These are phyloP conservation scores for Polytolypa hystricis DNA, from an alignment of 2,329 filamentous ascomycete species.

Conservation along the genomic window DNA sequence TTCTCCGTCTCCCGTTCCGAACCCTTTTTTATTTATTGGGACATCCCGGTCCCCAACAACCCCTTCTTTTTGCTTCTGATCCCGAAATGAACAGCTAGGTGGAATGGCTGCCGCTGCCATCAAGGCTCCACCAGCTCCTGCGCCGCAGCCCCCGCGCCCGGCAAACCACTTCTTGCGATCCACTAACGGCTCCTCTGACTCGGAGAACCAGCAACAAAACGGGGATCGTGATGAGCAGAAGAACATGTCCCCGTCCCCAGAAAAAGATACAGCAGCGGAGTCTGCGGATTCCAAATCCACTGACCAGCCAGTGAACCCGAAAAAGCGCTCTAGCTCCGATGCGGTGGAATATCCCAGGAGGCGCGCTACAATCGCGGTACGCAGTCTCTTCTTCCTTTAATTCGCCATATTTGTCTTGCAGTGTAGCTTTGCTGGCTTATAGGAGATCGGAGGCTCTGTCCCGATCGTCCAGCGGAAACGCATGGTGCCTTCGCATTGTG, in stretches of 20 bases:
- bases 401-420: conserved; percentile 1
- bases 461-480: too few species aligned
- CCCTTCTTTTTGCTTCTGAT: too few species aligned
- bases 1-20: too few species aligned
- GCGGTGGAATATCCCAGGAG: conserved; percentile 22
- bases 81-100: conserved; percentile 1
- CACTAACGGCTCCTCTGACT: background rate
- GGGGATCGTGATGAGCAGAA: background rate
- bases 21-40: too few species aligned
- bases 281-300: conserved; percentile 1
- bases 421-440: too few species aligned
- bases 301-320: conserved; percentile 14
- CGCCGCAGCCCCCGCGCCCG: background rate
- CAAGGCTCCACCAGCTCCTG: background rate
- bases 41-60: too few species aligned
- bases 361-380: conserved; percentile 25
- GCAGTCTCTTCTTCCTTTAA: conserved; percentile 8
- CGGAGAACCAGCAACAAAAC: background rate
- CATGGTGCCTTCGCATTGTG: too few species aligned
- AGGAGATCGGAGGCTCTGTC: too few species aligned
- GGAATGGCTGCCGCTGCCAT: conserved; percentile 2
- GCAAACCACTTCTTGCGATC: background rate
- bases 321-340: conserved; percentile 22
- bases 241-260: conserved; percentile 16
- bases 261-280: conserved; percentile 9